Conservation (phyloP, 1,284 basidiomycete genomes). For the Austropuccinia psidii region DNA sequence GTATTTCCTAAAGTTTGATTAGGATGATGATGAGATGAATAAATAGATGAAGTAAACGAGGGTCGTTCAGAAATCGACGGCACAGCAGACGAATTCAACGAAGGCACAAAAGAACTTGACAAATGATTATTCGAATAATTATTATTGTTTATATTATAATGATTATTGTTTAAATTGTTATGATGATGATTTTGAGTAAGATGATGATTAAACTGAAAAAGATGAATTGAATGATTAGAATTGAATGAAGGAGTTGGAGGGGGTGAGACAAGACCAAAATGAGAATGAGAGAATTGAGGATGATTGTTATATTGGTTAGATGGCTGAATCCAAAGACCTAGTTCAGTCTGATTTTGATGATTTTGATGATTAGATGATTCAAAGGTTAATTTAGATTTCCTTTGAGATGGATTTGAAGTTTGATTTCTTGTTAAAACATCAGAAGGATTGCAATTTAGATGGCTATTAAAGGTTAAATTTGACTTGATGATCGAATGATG, state of each 20-base stretch:
- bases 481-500: too few species aligned
- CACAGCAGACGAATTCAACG: constrained; percentile 29
- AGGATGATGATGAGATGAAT: background rate
- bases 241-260: constrained; percentile 4
- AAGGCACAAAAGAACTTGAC: constrained; percentile 18
- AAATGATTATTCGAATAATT: constrained; percentile 11
- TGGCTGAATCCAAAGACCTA: background rate
- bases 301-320: constrained; percentile 5
- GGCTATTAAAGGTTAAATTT: too few species aligned
- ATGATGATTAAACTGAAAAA: background rate
- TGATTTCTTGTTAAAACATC: too few species aligned
- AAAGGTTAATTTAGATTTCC: background rate
- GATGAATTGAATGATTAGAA: background rate
- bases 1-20: constrained; percentile 16
- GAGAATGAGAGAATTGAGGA: background rate
- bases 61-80: constrained; percentile 19
- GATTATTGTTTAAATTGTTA: background rate
- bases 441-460: too few species aligned
- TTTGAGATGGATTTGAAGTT: too few species aligned
- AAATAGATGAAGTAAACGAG: constrained; percentile 1
- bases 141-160: background rate
- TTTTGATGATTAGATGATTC: background rate
- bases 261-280: background rate
- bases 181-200: constrained; percentile 12
- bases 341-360: too few species aligned